These are phyloP conservation scores for Hirsutella thompsonii DNA, from an alignment of 2,329 filamentous ascomycete genomes.

Conservation along the genomic window DNA sequence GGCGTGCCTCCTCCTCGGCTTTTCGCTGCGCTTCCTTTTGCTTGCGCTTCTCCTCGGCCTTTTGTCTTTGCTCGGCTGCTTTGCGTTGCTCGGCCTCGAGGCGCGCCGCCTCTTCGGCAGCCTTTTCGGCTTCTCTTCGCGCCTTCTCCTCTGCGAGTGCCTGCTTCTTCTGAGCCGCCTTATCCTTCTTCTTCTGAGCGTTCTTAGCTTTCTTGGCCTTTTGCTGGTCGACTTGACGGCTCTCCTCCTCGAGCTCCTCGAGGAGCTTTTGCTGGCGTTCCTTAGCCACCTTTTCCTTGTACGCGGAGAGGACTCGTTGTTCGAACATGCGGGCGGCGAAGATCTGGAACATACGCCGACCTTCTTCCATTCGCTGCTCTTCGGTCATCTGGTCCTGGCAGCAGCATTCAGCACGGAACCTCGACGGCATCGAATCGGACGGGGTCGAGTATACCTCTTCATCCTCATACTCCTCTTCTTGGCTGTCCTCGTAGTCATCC, in stretches of 20 bases:
- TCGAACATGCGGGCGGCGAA: conserved; percentile 99
- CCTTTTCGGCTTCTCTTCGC: conserved; percentile 76
- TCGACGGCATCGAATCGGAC: conserved; percentile 24
- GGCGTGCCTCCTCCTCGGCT: conserved; percentile 77
- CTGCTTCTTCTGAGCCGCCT: conserved; percentile 78
- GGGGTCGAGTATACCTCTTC: conserved; percentile 54
- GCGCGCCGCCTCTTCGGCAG: conserved; percentile 68
- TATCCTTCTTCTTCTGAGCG: conserved; percentile 91
- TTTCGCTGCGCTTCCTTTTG: conserved; percentile 87
- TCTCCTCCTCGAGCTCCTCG: conserved; percentile 82
- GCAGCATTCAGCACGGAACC: conserved; percentile 30
- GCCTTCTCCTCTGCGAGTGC: conserved; percentile 85
- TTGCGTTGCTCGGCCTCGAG: conserved; percentile 67
- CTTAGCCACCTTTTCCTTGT: conserved; percentile 89
- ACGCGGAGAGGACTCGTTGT: conserved; percentile 90
- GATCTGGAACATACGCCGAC: conserved; percentile 97
- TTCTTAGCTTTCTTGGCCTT: conserved; percentile 91
- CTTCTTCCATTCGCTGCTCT: conserved; percentile 98
- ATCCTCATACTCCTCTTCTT: conserved; percentile 60
- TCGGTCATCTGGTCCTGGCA: conserved; percentile 89
- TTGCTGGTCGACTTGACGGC: conserved; percentile 59
- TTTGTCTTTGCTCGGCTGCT: conserved; percentile 66
- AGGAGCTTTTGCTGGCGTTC: conserved; percentile 86
- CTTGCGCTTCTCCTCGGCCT: conserved; percentile 79
- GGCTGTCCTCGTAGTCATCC: conserved; percentile 49